phyloP scores from a whole-genome alignment of 2,329 filamentous ascomycete species.

The Sarocladiaceae sp. region DNA sequence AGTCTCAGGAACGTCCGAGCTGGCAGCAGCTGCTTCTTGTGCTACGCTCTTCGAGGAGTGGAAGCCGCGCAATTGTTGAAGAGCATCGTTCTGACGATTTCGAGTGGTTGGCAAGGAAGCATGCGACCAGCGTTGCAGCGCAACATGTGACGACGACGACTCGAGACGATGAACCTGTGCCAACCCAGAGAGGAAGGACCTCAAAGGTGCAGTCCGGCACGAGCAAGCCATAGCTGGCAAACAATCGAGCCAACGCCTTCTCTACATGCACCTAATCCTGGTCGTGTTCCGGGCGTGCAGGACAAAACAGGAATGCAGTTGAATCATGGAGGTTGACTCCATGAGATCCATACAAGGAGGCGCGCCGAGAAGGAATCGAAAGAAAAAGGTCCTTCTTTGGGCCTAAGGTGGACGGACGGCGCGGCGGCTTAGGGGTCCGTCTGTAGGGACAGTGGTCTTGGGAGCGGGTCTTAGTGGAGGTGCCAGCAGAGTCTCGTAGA shows the following conservation, averaged over 20 bases:
- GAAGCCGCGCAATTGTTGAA: not conserved
- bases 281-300: no score
- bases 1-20: not conserved
- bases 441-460: constrained; percentile 30
- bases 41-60: not conserved
- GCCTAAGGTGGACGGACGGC: not conserved
- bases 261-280: no score
- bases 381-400: not conserved
- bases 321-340: no score
- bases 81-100: not conserved
- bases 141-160: not conserved
- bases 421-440: not conserved
- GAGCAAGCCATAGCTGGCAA: constrained; percentile 45
- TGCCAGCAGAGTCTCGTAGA: no score
- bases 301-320: no score
- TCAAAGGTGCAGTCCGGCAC: constrained; percentile 41
- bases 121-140: not conserved
- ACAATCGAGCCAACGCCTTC: no score
- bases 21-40: not conserved
- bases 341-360: not conserved
- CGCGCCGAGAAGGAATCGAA: not conserved
- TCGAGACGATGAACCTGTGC: constrained; percentile 33
- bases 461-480: constrained; percentile 1
- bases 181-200: constrained; percentile 45
- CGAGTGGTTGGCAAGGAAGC: not conserved